These are phyloP conservation scores for Dovyalis caffra DNA, from an alignment of 345 rosid genomes.

Conservation along the genomic window DNA sequence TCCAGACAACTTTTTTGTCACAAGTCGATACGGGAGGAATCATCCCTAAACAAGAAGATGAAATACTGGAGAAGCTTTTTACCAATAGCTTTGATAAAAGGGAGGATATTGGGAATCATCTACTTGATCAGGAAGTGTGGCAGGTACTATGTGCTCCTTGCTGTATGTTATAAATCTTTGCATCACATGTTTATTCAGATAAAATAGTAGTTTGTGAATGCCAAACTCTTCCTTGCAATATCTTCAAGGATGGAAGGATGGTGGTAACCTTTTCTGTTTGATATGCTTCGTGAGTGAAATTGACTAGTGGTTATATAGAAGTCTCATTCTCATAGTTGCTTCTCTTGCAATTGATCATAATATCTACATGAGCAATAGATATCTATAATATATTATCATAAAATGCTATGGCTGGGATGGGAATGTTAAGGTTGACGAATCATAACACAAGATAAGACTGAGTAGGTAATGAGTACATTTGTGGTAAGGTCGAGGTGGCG, in stretches of 20 bases:
- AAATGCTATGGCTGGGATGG: background rate
- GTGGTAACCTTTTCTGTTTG: background rate
- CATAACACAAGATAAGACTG: background rate
- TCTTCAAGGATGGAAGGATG: background rate
- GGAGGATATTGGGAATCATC: slow-evolving; percentile 49
- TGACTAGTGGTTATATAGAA: background rate
- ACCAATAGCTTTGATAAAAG: slow-evolving; percentile 33
- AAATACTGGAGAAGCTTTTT: slow-evolving; percentile 45
- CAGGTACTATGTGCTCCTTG: slow-evolving; percentile 42
- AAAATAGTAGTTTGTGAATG: slow-evolving; percentile 9
- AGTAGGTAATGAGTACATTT: background rate
- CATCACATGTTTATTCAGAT: slow-evolving; percentile 5
- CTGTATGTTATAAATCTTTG: background rate
- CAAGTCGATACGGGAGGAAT: slow-evolving; percentile 25
- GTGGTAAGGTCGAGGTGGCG: background rate
- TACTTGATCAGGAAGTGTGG: slow-evolving; percentile 43
- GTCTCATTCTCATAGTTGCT: background rate
- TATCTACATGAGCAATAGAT: background rate
- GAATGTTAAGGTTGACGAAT: background rate
- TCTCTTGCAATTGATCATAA: background rate
- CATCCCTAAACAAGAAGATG: slow-evolving; percentile 44
- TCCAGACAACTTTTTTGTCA: slow-evolving; percentile 32
- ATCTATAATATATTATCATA: background rate
- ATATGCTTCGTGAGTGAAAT: slow-evolving; percentile 1
- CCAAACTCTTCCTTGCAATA: slow-evolving; percentile 1